Evolutionary conservation across 495 filamentous ascomycete species (phyloP), one percentile per base, ranked within the genome.

Genomic region (Amorphotheca resinae): DNA sequence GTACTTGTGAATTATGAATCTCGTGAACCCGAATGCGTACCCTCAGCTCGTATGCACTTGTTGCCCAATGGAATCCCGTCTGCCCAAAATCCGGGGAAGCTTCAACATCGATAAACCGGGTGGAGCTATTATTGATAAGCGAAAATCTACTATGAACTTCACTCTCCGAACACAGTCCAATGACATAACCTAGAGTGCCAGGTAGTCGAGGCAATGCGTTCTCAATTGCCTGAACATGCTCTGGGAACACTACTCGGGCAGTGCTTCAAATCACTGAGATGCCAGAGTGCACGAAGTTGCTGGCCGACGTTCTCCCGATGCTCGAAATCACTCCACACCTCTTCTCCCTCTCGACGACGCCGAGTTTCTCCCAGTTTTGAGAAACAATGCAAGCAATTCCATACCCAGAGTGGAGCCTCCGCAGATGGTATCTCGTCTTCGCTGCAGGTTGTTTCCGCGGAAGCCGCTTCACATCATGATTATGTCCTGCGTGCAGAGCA

Each of bases 171-270:
- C 12, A 31, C 31, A 33, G 16, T 16, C 21, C 31, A 14, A 44
- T 44, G 30, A n/a, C n/a, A n/a, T n/a, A n/a, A n/a, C n/a, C n/a
- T n/a, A n/a, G n/a, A n/a, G n/a, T n/a, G n/a, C n/a, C n/a, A n/a
- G n/a, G 25, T 43, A 22, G 15, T 23, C 26, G 26, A 21, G 38
- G 46, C 39, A 43, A 53, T 53, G 50, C 38, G 38, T 49, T 37
- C 40, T 22, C 33, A 36, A 42, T 18, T 33, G 11, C 25, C 42
- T 32, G 47, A 57, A 23, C 38, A 53, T 30, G 22, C 38, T 22
- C 43, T 60, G 22, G 44, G 44, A 3, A 21, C 31, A 18, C 32
- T 59, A 26, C 41, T 59, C 12, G 41, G 40, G 35, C 53, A 55
- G 48, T 60, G 48, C 38, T 54, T 42, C 28, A 41, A 23, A 22